Evolutionary conservation across 2,329 filamentous ascomycete genomes (phyloP).

Genomic region (Venturia asperata): DNA sequence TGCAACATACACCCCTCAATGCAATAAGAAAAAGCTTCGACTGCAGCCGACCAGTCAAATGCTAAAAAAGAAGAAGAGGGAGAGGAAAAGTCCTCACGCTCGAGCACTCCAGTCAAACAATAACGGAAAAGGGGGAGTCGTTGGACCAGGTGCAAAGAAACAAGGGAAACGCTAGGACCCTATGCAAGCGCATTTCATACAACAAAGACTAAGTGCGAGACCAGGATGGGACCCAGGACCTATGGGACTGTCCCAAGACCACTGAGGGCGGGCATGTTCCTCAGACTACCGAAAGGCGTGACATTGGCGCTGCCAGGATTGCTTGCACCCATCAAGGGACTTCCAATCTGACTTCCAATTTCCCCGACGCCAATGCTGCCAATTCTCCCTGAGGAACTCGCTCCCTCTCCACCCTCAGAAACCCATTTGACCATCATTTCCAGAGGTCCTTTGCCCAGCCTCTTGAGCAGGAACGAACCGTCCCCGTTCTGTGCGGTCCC

Average conservation of each 20-base stretch:
- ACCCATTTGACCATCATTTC: slow-evolving; percentile 17
- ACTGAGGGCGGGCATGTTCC: neutral
- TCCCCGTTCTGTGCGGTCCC: slow-evolving; percentile 81
- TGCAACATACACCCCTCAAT: neutral
- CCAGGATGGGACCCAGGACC: neutral
- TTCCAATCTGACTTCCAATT: slow-evolving; percentile 19
- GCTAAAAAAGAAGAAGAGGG: neutral
- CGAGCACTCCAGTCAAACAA: neutral
- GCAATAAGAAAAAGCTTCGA: neutral
- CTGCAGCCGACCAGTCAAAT: slow-evolving; percentile 9
- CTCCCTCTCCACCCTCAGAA: slow-evolving; percentile 6
- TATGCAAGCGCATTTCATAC: neutral
- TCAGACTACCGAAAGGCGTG: slow-evolving; percentile 19
- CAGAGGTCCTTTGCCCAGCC: neutral
- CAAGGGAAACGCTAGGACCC: slow-evolving; percentile 2
- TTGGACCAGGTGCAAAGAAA: neutral
- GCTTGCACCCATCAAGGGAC: slow-evolving; percentile 15
- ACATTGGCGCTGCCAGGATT: slow-evolving; percentile 18
- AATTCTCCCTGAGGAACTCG: neutral
- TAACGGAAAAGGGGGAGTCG: neutral
- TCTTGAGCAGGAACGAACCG: slow-evolving; percentile 68
- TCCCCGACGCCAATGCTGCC: slow-evolving; percentile 17
- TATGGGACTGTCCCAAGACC: neutral
- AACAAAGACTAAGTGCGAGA: neutral
- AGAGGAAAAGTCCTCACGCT: neutral